These are phyloP conservation scores for Truncatella angustata DNA, from an alignment of 2,329 filamentous ascomycete species.

Conservation along the genomic window DNA sequence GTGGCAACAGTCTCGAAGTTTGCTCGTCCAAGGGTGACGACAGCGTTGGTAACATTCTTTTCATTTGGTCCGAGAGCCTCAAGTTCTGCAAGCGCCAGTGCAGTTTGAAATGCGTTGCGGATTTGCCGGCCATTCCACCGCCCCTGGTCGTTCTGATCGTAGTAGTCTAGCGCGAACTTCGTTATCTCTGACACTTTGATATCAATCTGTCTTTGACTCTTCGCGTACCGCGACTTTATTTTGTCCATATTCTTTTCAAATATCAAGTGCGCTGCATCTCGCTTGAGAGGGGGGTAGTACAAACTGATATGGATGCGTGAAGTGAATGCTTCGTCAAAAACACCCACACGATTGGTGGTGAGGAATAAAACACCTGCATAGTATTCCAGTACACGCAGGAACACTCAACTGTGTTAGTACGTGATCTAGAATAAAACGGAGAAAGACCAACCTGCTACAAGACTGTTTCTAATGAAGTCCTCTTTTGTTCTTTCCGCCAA, in stretches of 20 bases:
- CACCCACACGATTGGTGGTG: slow-evolving; percentile 31
- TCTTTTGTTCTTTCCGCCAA: slow-evolving; percentile 6
- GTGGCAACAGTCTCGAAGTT: not conserved
- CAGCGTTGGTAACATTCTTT: too few relatives aligned
- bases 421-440: not conserved
- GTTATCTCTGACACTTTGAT: not conserved
- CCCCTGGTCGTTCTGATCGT: slow-evolving; percentile 1
- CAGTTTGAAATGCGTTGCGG: slow-evolving; percentile 34
- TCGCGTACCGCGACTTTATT: not conserved
- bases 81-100: slow-evolving; percentile 13
- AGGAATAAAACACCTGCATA: slow-evolving; percentile 35
- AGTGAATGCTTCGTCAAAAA: slow-evolving; percentile 24
- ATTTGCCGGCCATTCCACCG: slow-evolving; percentile 38
- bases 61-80: too few relatives aligned
- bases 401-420: not conserved
- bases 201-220: not conserved
- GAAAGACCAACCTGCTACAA: not conserved
- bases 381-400: slow-evolving; percentile 23
- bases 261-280: not conserved
- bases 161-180: not conserved
- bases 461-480: not conserved
- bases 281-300: slow-evolving; percentile 23
- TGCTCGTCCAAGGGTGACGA: not conserved
- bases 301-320: slow-evolving; percentile 27
- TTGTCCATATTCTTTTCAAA: slow-evolving; percentile 13